Evolutionary conservation across 1,284 basidiomycete genomes (phyloP), one percentile per base, ranked within the genome.

Genomic region (Tilletia setariae): DNA sequence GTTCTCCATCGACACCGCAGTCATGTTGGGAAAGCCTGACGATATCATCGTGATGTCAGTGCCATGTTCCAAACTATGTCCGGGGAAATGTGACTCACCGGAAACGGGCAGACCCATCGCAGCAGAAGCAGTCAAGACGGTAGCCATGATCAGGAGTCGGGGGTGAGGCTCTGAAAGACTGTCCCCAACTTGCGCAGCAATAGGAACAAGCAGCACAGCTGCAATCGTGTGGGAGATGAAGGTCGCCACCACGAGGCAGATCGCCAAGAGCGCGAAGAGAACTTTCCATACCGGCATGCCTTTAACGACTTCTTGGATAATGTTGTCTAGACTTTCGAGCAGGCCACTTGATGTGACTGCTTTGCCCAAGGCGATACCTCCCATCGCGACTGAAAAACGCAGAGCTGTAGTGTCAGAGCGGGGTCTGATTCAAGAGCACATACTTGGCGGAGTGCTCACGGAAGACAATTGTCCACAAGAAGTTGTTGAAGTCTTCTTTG

Each of bases 321-420:
- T 80, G 0, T 82, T 62, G 35, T 78, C 76, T 16, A 79, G 63
- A 49, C 76, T 72, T 51, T 74, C 88, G 40, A 98, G 86, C 47
- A 98, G 85, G 0, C 96, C 95, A 49, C 92, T 95, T 1, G 91
- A 90, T 21, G 89, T 87, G 1, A 98, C 95, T 1, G 93, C 94
- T 81, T 97, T 93, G 63, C 95, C 96, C 2, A 98, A 88, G 0
- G 94, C 93, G 65, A 98, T 95, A 43, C 96, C 95, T 21, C 96
- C 95, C 95, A 98, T 98, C n/a, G 81, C 81, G 7, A 82, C 56
- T 61, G 56, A 6, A 40, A 19, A 30, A 40, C 6, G 11, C 35
- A 40, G 6, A 40, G 4, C 4, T 40, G n/a, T 49, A 6, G 16
- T 16, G 15, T 28, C 23, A 64, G 28, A 2, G 28, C 11, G 30